Conservation (phyloP, 1,139 yeast genomes). For the Taphrina populina region DNA sequence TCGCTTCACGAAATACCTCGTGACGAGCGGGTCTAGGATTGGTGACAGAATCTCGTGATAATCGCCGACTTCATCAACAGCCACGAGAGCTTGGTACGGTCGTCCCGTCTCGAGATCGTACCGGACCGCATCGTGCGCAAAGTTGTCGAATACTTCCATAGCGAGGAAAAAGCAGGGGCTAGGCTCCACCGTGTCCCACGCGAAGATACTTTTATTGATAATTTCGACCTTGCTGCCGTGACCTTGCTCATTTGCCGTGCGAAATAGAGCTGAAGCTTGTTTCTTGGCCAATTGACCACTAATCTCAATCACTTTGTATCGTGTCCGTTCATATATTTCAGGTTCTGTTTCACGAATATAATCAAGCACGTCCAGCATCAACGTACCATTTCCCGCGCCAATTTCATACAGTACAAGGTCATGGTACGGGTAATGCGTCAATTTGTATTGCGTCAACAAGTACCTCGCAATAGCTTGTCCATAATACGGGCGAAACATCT, state of each 20-base stretch:
- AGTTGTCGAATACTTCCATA: constrained; percentile 79
- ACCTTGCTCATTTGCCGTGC: constrained; percentile 41
- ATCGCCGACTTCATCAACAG: constrained; percentile 71
- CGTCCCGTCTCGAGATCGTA: constrained; percentile 67
- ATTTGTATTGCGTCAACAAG: constrained; percentile 64
- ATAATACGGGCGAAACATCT: constrained; percentile 71
- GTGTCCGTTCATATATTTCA: constrained; percentile 65
- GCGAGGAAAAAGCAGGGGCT: constrained; percentile 81
- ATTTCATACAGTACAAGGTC: constrained; percentile 76
- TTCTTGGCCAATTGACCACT: constrained; percentile 65
- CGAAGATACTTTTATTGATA: constrained; percentile 71
- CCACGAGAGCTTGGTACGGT: constrained; percentile 77
- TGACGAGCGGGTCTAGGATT: constrained; percentile 62
- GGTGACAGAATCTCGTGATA: constrained; percentile 73
- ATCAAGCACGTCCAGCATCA: constrained; percentile 75
- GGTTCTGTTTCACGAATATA: constrained; percentile 65
- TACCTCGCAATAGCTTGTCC: constrained; percentile 83
- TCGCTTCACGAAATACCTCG: constrained; percentile 56
- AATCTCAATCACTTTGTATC: constrained; percentile 75
- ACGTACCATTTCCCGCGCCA: constrained; percentile 89
- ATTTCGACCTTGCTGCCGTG: constrained; percentile 60
- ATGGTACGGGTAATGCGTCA: constrained; percentile 62
- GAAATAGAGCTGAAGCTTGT: constrained; percentile 51
- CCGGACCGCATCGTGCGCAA: constrained; percentile 77
- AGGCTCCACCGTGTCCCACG: constrained; percentile 63